These are phyloP conservation scores for Acidomyces sp. DNA, from an alignment of 495 filamentous ascomycete species.

Conservation along the genomic window DNA sequence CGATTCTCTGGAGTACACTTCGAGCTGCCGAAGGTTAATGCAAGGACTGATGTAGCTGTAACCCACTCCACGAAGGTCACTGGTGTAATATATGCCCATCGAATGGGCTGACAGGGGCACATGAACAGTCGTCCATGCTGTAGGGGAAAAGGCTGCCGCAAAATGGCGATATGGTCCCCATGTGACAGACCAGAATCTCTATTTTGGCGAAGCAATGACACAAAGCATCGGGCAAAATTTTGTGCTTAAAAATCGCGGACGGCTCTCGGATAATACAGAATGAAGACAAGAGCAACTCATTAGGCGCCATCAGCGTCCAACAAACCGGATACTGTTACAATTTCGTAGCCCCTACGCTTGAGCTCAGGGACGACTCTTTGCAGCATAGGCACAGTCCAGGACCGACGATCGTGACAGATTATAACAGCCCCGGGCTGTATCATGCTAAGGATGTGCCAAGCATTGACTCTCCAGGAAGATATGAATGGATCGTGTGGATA, in stretches of 20 bases:
- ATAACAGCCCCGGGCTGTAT: slow-evolving; percentile 61
- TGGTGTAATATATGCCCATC: slow-evolving; percentile 36
- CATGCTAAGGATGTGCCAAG: slow-evolving; percentile 69
- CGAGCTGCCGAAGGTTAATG: slow-evolving; percentile 40
- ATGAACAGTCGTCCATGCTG: slow-evolving; percentile 31
- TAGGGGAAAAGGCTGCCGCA: neutral
- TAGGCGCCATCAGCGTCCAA: slow-evolving; percentile 29
- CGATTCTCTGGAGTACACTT: slow-evolving; percentile 39
- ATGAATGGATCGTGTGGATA: slow-evolving; percentile 84
- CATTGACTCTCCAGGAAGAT: slow-evolving; percentile 51
- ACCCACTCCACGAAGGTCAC: slow-evolving; percentile 36
- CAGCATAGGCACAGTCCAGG: slow-evolving; percentile 69
- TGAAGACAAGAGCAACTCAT: slow-evolving; percentile 12
- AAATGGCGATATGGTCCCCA: neutral
- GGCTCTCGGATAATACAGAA: too few relatives aligned
- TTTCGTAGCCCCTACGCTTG: slow-evolving; percentile 48
- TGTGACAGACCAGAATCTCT: neutral
- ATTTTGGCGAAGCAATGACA: neutral
- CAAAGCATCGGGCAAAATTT: neutral
- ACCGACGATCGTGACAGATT: slow-evolving; percentile 67
- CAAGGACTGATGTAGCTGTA: slow-evolving; percentile 28
- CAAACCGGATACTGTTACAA: slow-evolving; percentile 55
- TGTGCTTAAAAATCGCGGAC: too few relatives aligned
- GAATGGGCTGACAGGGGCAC: slow-evolving; percentile 24
- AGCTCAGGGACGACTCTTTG: slow-evolving; percentile 55